A percentile compares a stretch with the other conserved stretches of the same genome.
These are phyloP conservation scores for Fusarium coffeatum DNA, from an alignment of 2,329 filamentous ascomycete genomes.

Conservation along the genomic window DNA sequence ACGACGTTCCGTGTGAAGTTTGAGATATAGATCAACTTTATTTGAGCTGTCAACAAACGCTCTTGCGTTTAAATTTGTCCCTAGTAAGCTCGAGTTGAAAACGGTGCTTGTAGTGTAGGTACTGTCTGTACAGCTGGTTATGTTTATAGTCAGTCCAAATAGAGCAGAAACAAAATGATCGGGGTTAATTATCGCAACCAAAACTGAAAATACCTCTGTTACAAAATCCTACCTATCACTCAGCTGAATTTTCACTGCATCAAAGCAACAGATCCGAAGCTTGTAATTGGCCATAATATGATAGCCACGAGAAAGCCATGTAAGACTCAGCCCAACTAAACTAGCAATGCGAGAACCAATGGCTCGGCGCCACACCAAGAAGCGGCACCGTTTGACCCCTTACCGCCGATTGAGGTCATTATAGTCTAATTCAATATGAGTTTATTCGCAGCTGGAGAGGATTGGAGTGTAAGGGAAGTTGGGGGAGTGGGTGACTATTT, in stretches of 20 bases:
- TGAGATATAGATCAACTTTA: slow-evolving; percentile 4
- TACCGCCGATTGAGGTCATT: slow-evolving; percentile 19
- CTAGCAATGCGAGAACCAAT: slow-evolving; percentile 35
- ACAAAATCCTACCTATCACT: slow-evolving; percentile 4
- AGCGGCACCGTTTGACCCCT: slow-evolving; percentile 27
- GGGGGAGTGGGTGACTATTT: background rate
- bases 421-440: slow-evolving; percentile 1
- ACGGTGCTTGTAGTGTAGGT: too few species aligned
- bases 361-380: slow-evolving; percentile 30
- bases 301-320: slow-evolving; percentile 40
- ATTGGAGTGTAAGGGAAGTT: background rate
- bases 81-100: background rate
- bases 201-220: background rate
- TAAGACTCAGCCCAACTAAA: slow-evolving; percentile 40
- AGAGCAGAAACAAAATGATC: background rate
- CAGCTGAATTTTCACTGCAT: slow-evolving; percentile 27
- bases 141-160: background rate
- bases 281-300: slow-evolving; percentile 17
- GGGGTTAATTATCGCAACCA: background rate
- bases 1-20: slow-evolving; percentile 26
- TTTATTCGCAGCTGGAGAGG: background rate
- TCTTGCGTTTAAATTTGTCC: background rate
- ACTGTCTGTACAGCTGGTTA: background rate
- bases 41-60: background rate
- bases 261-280: slow-evolving; percentile 3